These are phyloP conservation scores for Ilex paraguariensis DNA, from an alignment of 305 asterid species.

Conservation along the genomic window DNA sequence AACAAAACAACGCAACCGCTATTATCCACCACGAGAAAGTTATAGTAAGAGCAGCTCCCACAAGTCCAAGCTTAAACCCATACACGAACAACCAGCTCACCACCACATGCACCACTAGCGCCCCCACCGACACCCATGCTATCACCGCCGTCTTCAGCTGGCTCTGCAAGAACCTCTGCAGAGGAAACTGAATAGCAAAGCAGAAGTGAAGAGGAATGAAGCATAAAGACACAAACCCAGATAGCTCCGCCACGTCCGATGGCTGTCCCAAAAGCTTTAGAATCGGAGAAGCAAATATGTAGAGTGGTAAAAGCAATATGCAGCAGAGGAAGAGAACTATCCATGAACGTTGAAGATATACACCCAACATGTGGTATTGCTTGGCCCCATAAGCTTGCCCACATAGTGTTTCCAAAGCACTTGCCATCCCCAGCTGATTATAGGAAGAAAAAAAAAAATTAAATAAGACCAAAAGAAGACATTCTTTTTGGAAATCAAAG, in stretches of 20 bases:
- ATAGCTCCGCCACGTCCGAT: slow-evolving; percentile 56
- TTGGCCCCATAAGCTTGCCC: slow-evolving; percentile 93
- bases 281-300: slow-evolving; percentile 52
- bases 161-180: slow-evolving; percentile 76
- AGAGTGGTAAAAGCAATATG: slow-evolving; percentile 41
- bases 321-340: slow-evolving; percentile 44
- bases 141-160: slow-evolving; percentile 62
- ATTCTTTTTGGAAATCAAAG: not conserved
- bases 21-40: slow-evolving; percentile 60
- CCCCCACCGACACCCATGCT: slow-evolving; percentile 46
- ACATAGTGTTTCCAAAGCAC: slow-evolving; percentile 85
- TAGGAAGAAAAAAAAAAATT: not conserved
- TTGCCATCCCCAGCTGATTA: slow-evolving; percentile 77
- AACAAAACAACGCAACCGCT: slow-evolving; percentile 33
- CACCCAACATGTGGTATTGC: slow-evolving; percentile 63
- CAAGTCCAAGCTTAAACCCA: slow-evolving; percentile 39
- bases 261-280: slow-evolving; percentile 70
- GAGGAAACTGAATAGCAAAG: slow-evolving; percentile 55
- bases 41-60: slow-evolving; percentile 45
- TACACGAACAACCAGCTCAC: slow-evolving; percentile 54
- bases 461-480: not conserved
- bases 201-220: slow-evolving; percentile 75
- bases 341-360: slow-evolving; percentile 86
- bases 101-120: slow-evolving; percentile 36
- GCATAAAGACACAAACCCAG: slow-evolving; percentile 52